A percentile compares a stretch with the other conserved stretches of the same genome.
phyloP scores from a whole-genome alignment of 1,139 yeast genomes.

The Martiniozyma asiatica region DNA sequence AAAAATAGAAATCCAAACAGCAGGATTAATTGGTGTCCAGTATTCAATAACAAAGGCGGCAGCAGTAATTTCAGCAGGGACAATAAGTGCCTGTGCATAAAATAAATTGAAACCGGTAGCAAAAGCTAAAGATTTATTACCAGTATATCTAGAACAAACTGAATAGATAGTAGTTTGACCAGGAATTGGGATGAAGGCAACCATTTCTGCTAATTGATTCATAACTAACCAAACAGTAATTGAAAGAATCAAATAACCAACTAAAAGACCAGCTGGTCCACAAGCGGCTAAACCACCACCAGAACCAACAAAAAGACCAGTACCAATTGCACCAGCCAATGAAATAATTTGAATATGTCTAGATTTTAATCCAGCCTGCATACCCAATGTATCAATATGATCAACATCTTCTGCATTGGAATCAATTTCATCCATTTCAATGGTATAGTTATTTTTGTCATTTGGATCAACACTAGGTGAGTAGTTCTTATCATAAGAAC shows the following conservation, averaged over 20 bases:
- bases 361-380: too few species aligned
- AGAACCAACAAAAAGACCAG: constrained; percentile 41
- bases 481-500: too few species aligned
- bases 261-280: constrained; percentile 38
- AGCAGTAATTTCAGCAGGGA: constrained; percentile 40
- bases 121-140: constrained; percentile 21
- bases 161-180: constrained; percentile 22
- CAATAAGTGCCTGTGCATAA: constrained; percentile 36
- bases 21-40: constrained; percentile 32
- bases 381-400: too few species aligned
- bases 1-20: constrained; percentile 34
- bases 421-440: constrained; percentile 5
- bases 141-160: constrained; percentile 31
- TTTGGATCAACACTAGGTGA: too few species aligned
- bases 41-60: constrained; percentile 39
- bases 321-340: constrained; percentile 24
- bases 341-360: constrained; percentile 42
- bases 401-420: too few species aligned
- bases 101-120: constrained; percentile 37
- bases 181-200: constrained; percentile 39
- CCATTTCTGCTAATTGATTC: constrained; percentile 37
- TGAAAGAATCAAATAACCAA: constrained; percentile 36
- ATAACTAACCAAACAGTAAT: constrained; percentile 38
- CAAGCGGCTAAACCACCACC: constrained; percentile 35
- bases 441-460: constrained; percentile 3